Conservation (phyloP, 129 eudicot species). For the Saussurea involucrata region DNA sequence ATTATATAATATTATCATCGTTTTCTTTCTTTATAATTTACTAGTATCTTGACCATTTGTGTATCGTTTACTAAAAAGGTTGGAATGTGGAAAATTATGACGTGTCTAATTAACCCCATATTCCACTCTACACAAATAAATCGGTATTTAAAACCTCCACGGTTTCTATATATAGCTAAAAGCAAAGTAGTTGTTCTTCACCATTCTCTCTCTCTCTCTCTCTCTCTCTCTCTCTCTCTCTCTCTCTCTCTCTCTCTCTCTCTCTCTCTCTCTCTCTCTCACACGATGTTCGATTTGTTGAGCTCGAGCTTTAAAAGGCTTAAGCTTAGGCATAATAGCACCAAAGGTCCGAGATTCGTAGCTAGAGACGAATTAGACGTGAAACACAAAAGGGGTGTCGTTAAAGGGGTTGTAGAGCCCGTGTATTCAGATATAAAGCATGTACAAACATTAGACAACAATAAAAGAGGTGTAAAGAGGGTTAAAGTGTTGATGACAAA, state of each 20-base stretch:
- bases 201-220: background rate
- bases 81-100: background rate
- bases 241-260: background rate
- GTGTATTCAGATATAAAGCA: background rate
- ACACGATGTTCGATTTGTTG: conserved; percentile 14
- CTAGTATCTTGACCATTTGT: background rate
- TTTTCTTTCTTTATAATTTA: background rate
- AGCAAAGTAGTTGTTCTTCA: background rate
- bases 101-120: conserved; percentile 10
- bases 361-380: conserved; percentile 10
- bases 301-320: background rate
- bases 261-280: background rate
- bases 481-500: conserved; percentile 35
- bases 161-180: conserved; percentile 8
- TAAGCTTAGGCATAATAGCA: background rate
- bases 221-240: background rate
- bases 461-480: background rate
- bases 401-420: background rate
- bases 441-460: background rate
- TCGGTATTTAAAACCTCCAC: background rate
- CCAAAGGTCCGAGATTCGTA: conserved; percentile 8
- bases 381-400: background rate
- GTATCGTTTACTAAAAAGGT: background rate
- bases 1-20: background rate
- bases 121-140: background rate